phyloP scores from a whole-genome alignment of 192 early-diverging fungal genomes.

The Backusella tarrabulga region DNA sequence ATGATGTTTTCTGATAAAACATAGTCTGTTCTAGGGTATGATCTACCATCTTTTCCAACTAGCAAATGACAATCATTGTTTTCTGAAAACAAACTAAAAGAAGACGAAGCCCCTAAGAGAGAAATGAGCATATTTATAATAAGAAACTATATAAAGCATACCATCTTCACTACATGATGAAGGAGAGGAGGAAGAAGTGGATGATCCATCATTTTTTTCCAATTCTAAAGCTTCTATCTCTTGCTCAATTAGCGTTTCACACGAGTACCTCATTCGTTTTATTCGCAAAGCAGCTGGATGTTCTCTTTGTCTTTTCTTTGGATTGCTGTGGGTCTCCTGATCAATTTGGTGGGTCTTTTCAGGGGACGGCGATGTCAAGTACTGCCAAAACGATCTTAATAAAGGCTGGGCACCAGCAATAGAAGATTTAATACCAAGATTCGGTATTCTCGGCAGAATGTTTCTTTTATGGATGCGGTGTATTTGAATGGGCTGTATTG shows the following conservation, averaged over 20 bases:
- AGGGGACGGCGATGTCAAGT: slow-evolving; percentile 4
- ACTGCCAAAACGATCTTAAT: slow-evolving; percentile 24
- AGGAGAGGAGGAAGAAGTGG: background rate
- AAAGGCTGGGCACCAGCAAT: slow-evolving; percentile 26
- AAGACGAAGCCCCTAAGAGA: background rate
- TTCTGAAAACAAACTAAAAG: background rate
- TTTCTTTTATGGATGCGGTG: slow-evolving; percentile 8
- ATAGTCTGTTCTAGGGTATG: slow-evolving; percentile 40
- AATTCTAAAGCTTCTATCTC: background rate
- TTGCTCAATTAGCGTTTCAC: background rate
- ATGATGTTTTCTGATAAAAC: slow-evolving; percentile 45
- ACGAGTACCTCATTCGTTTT: background rate
- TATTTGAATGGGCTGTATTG: slow-evolving; percentile 47
- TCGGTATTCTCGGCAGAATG: slow-evolving; percentile 25
- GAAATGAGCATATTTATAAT: background rate
- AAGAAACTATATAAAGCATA: background rate
- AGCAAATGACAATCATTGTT: background rate
- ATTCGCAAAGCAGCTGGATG: background rate
- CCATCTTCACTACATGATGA: background rate
- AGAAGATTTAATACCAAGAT: slow-evolving; percentile 31
- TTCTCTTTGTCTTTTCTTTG: background rate
- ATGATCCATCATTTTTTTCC: background rate
- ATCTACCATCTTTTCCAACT: slow-evolving; percentile 15
- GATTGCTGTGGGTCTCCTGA: too few species aligned
- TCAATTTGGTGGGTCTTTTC: background rate